Evolutionary conservation across 345 rosid species (phyloP).

Genomic region (Ailanthus altissimus): DNA sequence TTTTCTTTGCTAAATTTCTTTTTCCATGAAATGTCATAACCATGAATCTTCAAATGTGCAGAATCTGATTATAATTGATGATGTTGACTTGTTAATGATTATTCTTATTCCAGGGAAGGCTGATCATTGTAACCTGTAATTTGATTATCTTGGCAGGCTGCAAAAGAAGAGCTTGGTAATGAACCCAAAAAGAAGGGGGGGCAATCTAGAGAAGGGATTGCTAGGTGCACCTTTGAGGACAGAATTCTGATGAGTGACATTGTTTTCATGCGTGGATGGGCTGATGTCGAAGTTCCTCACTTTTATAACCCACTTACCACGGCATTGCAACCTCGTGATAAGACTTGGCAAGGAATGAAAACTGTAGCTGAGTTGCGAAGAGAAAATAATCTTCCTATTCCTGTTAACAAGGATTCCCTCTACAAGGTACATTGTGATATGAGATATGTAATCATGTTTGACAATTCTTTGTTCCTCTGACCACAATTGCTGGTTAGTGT

Average conservation of each 20-base stretch:
- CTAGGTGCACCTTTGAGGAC: conserved; percentile 98
- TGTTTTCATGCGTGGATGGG: conserved; percentile 83
- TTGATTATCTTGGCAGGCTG: conserved; percentile 51
- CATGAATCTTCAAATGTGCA: neutral
- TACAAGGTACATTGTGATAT: conserved; percentile 62
- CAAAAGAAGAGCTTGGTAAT: conserved; percentile 75
- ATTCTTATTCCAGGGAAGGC: neutral
- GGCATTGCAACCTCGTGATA: conserved; percentile 79
- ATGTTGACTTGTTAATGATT: neutral
- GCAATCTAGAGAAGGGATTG: conserved; percentile 72
- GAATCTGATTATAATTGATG: neutral
- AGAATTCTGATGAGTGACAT: conserved; percentile 85
- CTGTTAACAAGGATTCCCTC: conserved; percentile 79
- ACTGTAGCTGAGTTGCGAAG: conserved; percentile 78
- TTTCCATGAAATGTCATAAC: neutral
- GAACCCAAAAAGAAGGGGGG: conserved; percentile 64
- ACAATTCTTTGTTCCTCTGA: neutral
- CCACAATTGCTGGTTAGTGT: neutral
- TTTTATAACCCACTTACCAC: conserved; percentile 86
- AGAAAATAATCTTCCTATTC: conserved; percentile 64
- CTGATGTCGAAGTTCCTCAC: conserved; percentile 69
- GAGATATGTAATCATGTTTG: neutral
- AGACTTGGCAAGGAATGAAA: conserved; percentile 93
- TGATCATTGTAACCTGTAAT: neutral
- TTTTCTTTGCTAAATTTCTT: neutral